phyloP scores from a whole-genome alignment of 495 filamentous ascomycete species.

The Opeltia flavorubescens region DNA sequence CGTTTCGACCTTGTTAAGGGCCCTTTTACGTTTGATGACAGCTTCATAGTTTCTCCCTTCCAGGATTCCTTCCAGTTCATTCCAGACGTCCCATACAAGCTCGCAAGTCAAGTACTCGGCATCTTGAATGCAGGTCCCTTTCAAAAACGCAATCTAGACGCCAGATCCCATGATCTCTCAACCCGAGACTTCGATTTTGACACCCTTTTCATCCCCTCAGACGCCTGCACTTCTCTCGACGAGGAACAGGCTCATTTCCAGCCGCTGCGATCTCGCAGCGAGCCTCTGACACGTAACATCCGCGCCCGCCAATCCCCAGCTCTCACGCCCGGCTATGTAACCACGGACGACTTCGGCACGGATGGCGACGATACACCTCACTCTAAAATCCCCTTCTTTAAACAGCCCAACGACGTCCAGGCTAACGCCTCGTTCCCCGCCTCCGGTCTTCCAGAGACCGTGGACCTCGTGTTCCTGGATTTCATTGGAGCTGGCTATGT shows the following conservation, averaged over 20 bases:
- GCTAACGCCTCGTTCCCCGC: conserved; percentile 21
- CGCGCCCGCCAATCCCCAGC: conserved; percentile 26
- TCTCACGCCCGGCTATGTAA: conserved; percentile 25
- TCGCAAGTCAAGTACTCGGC: conserved; percentile 21
- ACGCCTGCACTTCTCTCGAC: not conserved
- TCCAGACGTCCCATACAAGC: conserved; percentile 22
- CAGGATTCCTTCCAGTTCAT: conserved; percentile 22
- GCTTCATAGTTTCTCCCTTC: conserved; percentile 27
- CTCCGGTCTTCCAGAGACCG: conserved; percentile 14
- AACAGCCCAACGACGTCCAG: conserved; percentile 15
- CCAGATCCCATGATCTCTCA: conserved; percentile 8
- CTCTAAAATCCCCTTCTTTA: conserved; percentile 14
- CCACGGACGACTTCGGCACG: conserved; percentile 27
- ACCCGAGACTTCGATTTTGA: conserved; percentile 29
- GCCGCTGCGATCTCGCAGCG: not conserved
- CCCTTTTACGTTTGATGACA: conserved; percentile 25
- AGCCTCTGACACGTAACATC: conserved; percentile 15
- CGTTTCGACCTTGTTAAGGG: conserved; percentile 28
- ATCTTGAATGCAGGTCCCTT: conserved; percentile 27
- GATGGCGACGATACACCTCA: conserved; percentile 27
- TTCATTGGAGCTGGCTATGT: conserved; percentile 15
- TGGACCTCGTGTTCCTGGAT: conserved; percentile 24
- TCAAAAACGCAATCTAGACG: conserved; percentile 22
- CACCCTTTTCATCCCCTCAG: conserved; percentile 9
- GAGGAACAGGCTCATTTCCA: not conserved